Percentiles rank a stretch among this genome's conserved stretches.
Evolutionary conservation across 495 filamentous ascomycete genomes (phyloP).

Genomic region (Neurospora sp.): DNA sequence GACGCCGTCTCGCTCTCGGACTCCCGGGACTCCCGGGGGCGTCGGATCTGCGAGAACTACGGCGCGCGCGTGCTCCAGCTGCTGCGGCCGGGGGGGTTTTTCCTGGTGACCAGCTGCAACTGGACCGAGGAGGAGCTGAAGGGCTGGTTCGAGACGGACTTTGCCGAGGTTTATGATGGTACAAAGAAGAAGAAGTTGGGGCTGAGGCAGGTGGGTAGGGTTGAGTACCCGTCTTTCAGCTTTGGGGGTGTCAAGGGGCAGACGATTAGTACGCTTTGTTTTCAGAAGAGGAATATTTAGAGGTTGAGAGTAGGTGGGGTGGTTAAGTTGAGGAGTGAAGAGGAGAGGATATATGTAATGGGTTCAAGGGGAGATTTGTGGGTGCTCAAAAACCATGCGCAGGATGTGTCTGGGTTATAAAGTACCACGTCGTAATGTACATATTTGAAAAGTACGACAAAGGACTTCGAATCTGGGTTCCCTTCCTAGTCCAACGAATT

Average conservation of each 20-base stretch:
- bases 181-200: constrained; percentile 1
- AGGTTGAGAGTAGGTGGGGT: not conserved
- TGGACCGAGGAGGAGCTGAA: constrained; percentile 88
- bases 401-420: not conserved
- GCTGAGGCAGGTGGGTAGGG: constrained; percentile 44
- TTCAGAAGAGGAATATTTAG: constrained; percentile 34
- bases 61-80: constrained; percentile 50
- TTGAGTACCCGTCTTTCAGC: constrained; percentile 73
- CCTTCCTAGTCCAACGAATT: not conserved
- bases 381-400: not conserved
- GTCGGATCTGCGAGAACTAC: constrained; percentile 64
- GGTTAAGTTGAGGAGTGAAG: not conserved
- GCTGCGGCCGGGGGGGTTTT: constrained; percentile 56
- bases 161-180: constrained; percentile 3
- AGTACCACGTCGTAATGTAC: not conserved
- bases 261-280: constrained; percentile 75
- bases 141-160: constrained; percentile 53
- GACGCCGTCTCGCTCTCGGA: constrained; percentile 75
- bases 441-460: not conserved
- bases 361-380: not conserved
- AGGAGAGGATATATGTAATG: not conserved
- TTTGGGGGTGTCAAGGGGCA: constrained; percentile 83
- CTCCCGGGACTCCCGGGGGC: constrained; percentile 43
- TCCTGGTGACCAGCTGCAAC: constrained; percentile 91
- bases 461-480: not conserved